These are phyloP conservation scores for Sinapis alba DNA, from an alignment of 441 rosid genomes.

Conservation along the genomic window DNA sequence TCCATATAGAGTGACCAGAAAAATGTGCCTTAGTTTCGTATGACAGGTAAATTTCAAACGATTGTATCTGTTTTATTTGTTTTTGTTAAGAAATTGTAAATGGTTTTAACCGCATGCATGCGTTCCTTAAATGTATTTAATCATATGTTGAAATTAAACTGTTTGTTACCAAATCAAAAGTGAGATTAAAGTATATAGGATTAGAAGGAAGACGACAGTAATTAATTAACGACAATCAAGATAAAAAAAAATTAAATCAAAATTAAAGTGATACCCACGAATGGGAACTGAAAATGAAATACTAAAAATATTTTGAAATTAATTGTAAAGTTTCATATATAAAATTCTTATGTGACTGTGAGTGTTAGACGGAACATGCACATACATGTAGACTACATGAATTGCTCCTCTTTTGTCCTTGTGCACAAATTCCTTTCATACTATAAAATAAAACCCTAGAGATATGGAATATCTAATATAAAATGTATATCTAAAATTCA, in stretches of 20 bases:
- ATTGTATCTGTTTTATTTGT: not conserved
- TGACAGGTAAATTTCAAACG: no score
- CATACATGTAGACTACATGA: slow-evolving; percentile 35
- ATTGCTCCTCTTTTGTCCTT: slow-evolving; percentile 35
- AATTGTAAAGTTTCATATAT: not conserved
- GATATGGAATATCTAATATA: slow-evolving; percentile 20
- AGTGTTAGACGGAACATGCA: slow-evolving; percentile 26
- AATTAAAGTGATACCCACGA: not conserved
- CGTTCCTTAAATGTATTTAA: not conserved
- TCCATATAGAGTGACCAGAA: no score
- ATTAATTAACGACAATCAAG: not conserved
- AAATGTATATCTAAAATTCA: not conserved
- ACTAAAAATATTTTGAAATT: not conserved
- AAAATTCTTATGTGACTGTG: slow-evolving; percentile 11
- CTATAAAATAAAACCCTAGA: slow-evolving; percentile 40
- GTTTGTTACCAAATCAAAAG: not conserved
- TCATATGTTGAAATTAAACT: not conserved
- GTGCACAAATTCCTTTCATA: slow-evolving; percentile 44
- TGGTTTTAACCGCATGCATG: not conserved
- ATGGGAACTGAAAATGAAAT: slow-evolving; percentile 2
- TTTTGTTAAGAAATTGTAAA: not conserved
- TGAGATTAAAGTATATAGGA: not conserved
- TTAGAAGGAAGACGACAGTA: not conserved
- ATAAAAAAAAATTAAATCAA: not conserved
- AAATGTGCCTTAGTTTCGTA: no score